These are phyloP conservation scores for Fusarium pseudocircinatum DNA, from an alignment of 2,329 filamentous ascomycete genomes.

Conservation along the genomic window DNA sequence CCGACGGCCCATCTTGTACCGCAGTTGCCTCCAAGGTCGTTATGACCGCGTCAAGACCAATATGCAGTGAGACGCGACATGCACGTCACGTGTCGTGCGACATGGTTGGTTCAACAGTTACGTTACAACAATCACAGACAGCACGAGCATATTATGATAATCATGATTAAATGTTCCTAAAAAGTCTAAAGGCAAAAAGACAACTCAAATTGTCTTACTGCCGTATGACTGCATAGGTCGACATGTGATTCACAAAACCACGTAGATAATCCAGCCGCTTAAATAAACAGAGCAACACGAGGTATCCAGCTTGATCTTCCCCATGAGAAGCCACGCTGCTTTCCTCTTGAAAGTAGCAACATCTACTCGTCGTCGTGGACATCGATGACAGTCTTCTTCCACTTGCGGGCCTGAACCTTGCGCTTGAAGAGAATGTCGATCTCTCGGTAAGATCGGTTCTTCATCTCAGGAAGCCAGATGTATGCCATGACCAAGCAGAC, in stretches of 20 bases:
- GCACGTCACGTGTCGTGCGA: background rate
- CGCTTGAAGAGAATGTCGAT: slow-evolving; percentile 69
- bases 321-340: background rate
- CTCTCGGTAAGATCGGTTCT: slow-evolving; percentile 67
- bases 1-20: background rate
- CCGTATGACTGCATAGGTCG: background rate
- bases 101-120: background rate
- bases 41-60: background rate
- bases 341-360: background rate
- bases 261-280: slow-evolving; percentile 1
- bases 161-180: slow-evolving; percentile 8
- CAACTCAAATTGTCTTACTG: background rate
- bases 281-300: background rate
- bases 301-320: background rate
- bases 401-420: slow-evolving; percentile 62
- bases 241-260: background rate
- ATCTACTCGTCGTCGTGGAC: slow-evolving; percentile 70
- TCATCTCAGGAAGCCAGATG: slow-evolving; percentile 65
- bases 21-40: rapidly evolving
- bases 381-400: slow-evolving; percentile 65
- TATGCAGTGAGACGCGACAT: background rate
- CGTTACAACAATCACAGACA: background rate
- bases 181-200: background rate
- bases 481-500: slow-evolving; percentile 62
- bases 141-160: rapidly evolving